Conservation (phyloP, 352 stramenopile species). For the Blastocystis hominis region DNA sequence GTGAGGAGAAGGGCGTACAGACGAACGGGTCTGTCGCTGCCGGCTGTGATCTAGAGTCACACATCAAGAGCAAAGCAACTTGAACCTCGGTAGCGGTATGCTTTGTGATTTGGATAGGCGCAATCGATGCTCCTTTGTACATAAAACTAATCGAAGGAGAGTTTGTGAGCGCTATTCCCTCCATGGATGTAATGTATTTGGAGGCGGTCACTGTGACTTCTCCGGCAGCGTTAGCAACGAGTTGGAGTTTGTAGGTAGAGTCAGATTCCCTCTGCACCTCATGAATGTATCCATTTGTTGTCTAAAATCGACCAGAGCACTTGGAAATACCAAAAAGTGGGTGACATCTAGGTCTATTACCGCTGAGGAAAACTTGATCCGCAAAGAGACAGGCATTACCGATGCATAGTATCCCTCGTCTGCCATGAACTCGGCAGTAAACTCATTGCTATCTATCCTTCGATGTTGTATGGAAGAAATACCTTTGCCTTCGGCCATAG, state of each 20-base stretch:
- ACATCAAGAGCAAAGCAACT: neutral
- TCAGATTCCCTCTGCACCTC: neutral
- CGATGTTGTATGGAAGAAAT: neutral
- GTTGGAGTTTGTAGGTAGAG: neutral
- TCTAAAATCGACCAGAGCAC: neutral
- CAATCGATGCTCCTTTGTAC: conserved; percentile 12
- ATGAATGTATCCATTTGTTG: neutral
- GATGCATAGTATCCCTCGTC: neutral
- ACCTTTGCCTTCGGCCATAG: neutral
- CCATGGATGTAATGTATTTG: neutral
- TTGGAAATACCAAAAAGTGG: neutral
- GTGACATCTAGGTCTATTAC: conserved; percentile 6
- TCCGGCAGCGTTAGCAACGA: neutral
- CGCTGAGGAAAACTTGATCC: neutral
- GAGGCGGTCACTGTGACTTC: neutral
- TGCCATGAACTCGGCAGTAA: neutral
- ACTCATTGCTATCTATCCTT: neutral
- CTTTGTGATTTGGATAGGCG: neutral
- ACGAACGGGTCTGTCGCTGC: neutral
- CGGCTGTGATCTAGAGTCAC: neutral
- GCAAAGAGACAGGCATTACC: neutral
- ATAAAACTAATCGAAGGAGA: neutral
- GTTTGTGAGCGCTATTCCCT: neutral
- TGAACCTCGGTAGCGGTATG: neutral
- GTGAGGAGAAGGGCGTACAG: neutral